Percentiles rank a stretch among this genome's conserved stretches.
These are phyloP conservation scores for Syzygium malaccense DNA, from an alignment of 441 rosid genomes.

Conservation along the genomic window DNA sequence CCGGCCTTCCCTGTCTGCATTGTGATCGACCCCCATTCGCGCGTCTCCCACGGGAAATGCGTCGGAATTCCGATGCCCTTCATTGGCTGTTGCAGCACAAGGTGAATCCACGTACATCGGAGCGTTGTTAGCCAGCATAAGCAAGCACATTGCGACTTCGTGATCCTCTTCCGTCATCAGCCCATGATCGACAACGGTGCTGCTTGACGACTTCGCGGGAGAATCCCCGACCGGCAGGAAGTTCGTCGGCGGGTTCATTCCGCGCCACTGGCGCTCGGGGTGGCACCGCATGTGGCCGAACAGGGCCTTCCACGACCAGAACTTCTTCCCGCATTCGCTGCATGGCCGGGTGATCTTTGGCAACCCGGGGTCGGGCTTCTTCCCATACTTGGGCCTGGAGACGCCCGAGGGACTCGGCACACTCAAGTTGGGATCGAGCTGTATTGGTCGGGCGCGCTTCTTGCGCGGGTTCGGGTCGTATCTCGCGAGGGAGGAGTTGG, in stretches of 20 bases:
- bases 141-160: conserved; percentile 58
- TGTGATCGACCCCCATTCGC: neutral
- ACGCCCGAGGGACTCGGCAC: conserved; percentile 2
- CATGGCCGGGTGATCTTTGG: conserved; percentile 83
- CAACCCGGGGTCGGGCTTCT: conserved; percentile 68
- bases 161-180: conserved; percentile 46
- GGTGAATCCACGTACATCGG: neutral
- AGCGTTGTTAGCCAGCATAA: conserved; percentile 36
- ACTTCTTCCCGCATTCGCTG: conserved; percentile 35
- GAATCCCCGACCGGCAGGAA: neutral
- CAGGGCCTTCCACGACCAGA: conserved; percentile 15
- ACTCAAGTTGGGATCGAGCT: conserved; percentile 12
- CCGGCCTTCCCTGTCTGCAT: neutral
- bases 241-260: conserved; percentile 18
- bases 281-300: conserved; percentile 49
- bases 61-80: neutral
- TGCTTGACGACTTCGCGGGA: neutral
- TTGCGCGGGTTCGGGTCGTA: conserved; percentile 32
- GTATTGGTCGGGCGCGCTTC: conserved; percentile 42
- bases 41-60: neutral
- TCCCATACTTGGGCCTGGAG: conserved; percentile 31
- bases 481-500: neutral
- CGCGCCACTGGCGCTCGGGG: conserved; percentile 87
- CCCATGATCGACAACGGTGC: neutral
- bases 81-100: neutral